A percentile compares a stretch with the other conserved stretches of the same genome.
These are phyloP conservation scores for Stagonosporopsis tanaceti DNA, from an alignment of 2,329 filamentous ascomycete species.

Conservation along the genomic window DNA sequence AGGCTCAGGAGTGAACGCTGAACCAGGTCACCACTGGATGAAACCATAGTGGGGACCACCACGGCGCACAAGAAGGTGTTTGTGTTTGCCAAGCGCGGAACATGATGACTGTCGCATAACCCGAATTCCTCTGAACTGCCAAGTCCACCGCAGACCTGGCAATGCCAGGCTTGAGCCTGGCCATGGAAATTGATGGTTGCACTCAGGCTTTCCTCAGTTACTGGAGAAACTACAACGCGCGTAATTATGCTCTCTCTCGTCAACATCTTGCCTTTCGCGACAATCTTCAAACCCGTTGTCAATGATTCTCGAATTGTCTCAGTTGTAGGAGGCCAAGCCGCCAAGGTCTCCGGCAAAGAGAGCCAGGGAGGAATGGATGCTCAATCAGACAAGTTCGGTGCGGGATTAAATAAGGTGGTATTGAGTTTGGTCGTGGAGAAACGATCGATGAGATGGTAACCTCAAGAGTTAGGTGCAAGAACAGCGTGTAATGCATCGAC, in stretches of 20 bases:
- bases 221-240: neutral
- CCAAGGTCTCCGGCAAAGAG: conserved; percentile 8
- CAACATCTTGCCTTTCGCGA: neutral
- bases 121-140: conserved; percentile 29
- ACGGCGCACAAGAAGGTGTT: conserved; percentile 11
- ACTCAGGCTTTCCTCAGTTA: neutral
- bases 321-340: conserved; percentile 14
- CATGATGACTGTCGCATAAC: conserved; percentile 17
- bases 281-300: neutral
- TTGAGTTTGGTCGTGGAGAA: neutral
- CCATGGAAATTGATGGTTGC: conserved; percentile 18
- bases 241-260: neutral
- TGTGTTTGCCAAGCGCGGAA: conserved; percentile 35
- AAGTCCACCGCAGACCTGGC: conserved; percentile 13
- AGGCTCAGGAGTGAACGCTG: neutral
- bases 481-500: neutral
- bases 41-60: conserved; percentile 9
- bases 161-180: conserved; percentile 13
- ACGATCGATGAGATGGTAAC: neutral
- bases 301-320: conserved; percentile 12
- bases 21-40: neutral
- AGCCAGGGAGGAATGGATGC: conserved; percentile 13
- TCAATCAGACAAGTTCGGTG: conserved; percentile 1
- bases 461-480: neutral
- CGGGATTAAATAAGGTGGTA: conserved; percentile 4